A percentile compares a stretch with the other conserved stretches of the same genome.
Evolutionary conservation across 2,329 filamentous ascomycete species (phyloP).

Genomic region (Stagonosporopsis chrysanthemi): DNA sequence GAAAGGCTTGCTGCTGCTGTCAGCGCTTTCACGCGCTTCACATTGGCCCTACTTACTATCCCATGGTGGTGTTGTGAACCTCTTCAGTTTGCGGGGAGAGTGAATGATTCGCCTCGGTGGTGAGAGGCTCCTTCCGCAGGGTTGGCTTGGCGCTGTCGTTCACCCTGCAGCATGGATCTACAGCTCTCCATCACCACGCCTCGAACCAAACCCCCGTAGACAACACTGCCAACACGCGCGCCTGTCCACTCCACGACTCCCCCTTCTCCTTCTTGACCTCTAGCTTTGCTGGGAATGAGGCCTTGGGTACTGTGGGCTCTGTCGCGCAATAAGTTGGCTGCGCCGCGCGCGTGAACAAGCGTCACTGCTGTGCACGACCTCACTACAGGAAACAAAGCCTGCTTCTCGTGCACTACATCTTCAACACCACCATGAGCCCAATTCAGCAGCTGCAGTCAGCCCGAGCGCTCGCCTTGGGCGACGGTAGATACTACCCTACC

Average conservation of each 20-base stretch:
- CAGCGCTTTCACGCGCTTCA: constrained; percentile 13
- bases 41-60: constrained; percentile 38
- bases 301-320: constrained; percentile 33
- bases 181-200: constrained; percentile 10
- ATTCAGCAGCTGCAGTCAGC: constrained; percentile 87
- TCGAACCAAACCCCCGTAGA: constrained; percentile 21
- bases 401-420: constrained; percentile 28
- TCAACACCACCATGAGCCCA: constrained; percentile 39
- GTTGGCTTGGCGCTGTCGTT: constrained; percentile 14
- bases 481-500: constrained; percentile 87
- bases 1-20: constrained; percentile 53
- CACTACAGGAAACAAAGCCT: constrained; percentile 37
- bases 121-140: constrained; percentile 27
- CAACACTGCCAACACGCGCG: constrained; percentile 28
- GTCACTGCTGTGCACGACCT: constrained; percentile 24
- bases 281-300: constrained; percentile 42
- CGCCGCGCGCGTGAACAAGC: constrained; percentile 43
- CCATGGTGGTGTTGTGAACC: constrained; percentile 40
- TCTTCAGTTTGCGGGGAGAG: constrained; percentile 30
- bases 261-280: constrained; percentile 30
- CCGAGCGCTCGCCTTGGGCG: constrained; percentile 85
- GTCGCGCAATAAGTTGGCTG: constrained; percentile 42
- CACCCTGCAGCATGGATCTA: constrained; percentile 15
- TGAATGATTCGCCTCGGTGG: constrained; percentile 28
- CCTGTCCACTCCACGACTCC: constrained; percentile 35